These are phyloP conservation scores for Erythrophleum fordii DNA, from an alignment of 306 rosid species.

Conservation along the genomic window DNA sequence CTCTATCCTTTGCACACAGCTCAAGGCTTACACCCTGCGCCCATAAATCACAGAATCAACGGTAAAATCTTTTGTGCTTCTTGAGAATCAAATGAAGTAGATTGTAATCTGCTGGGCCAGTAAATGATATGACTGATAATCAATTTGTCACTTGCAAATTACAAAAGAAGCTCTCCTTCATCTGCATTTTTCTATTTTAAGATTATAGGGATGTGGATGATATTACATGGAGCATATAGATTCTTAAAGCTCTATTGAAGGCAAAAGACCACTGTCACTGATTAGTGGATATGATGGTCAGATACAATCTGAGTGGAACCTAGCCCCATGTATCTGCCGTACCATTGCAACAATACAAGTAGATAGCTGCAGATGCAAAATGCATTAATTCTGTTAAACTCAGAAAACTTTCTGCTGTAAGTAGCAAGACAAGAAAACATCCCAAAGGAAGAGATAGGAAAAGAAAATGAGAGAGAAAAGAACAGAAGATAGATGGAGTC, in stretches of 20 bases:
- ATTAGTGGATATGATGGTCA: constrained; percentile 46
- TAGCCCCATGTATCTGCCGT: constrained; percentile 41
- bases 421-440: constrained; percentile 17
- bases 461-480: neutral
- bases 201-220: constrained; percentile 44
- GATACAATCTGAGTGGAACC: constrained; percentile 50
- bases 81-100: neutral
- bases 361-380: constrained; percentile 53
- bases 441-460: constrained; percentile 20
- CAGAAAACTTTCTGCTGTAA: constrained; percentile 36
- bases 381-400: constrained; percentile 45
- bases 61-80: constrained; percentile 20
- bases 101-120: neutral
- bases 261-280: constrained; percentile 51
- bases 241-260: constrained; percentile 57
- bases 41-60: constrained; percentile 39
- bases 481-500: constrained; percentile 11
- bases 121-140: neutral
- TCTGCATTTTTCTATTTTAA: constrained; percentile 1
- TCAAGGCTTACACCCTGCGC: constrained; percentile 76
- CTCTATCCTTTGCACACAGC: constrained; percentile 76
- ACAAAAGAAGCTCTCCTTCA: neutral
- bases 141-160: neutral
- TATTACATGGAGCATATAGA: constrained; percentile 51
- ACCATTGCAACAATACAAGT: constrained; percentile 38